Evolutionary conservation across 176 grass and related monocot species (phyloP).

Genomic region (barley (Hordeum vulgare)): MorexV3_pseudomolecules_assembly NC_058518.1:461042201-461042700

Average conservation of each 20-base stretch:
- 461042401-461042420: background rate
- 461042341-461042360: too few species aligned
- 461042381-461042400: too few species aligned
- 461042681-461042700: too few species aligned
- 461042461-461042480: background rate
- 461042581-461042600: background rate
- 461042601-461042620: background rate
- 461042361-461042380: too few species aligned
- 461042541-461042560: background rate
- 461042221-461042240: too few species aligned
- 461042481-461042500: background rate
- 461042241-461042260: too few species aligned
- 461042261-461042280: too few species aligned
- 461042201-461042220: too few species aligned
- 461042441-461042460: background rate
- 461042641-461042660: background rate
- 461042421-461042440: background rate
- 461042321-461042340: too few species aligned
- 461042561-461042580: background rate
- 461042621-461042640: background rate
- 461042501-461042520: background rate
- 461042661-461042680: too few species aligned
- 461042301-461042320: too few species aligned
- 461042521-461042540: background rate
- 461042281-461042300: too few species aligned